These are phyloP conservation scores for Gnaphalium uliginosum DNA, from an alignment of 129 eudicot genomes.

Conservation along the genomic window DNA sequence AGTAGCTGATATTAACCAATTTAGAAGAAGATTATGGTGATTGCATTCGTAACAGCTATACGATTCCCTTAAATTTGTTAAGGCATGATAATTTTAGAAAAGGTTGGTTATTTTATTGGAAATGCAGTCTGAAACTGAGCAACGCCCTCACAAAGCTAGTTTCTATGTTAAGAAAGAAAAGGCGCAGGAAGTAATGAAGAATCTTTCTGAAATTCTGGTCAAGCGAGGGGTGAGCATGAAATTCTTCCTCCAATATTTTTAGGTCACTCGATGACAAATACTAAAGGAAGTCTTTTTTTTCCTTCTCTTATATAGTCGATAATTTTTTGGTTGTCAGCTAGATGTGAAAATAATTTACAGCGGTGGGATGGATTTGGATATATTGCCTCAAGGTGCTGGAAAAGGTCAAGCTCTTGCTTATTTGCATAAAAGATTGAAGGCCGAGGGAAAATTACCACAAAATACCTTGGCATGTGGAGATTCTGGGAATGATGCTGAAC, in stretches of 20 bases:
- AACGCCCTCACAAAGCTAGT: constrained; percentile 89
- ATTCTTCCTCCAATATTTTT: background rate
- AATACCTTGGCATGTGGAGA: constrained; percentile 96
- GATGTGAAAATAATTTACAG: constrained; percentile 89
- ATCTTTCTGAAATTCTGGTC: constrained; percentile 53
- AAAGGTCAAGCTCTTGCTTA: constrained; percentile 98
- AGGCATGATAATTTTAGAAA: background rate
- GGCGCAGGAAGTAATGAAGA: constrained; percentile 63
- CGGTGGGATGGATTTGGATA: constrained; percentile 85
- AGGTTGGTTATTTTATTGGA: constrained; percentile 13
- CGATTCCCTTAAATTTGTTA: background rate
- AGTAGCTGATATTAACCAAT: background rate
- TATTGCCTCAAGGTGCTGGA: constrained; percentile 93
- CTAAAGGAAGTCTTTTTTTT: background rate
- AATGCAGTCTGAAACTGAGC: constrained; percentile 83
- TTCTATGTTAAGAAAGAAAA: constrained; percentile 78
- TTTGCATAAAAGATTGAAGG: constrained; percentile 61
- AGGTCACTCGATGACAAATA: background rate
- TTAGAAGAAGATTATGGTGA: background rate
- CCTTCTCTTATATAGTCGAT: background rate
- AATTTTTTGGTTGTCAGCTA: constrained; percentile 46
- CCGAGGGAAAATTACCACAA: constrained; percentile 56
- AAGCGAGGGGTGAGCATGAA: constrained; percentile 68
- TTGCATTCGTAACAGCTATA: background rate
- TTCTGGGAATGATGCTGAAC: constrained; percentile 95